Percentiles rank a stretch among this genome's conserved stretches.
phyloP scores from a whole-genome alignment of 1,284 basidiomycete genomes.

The Leccinum angustisporum region DNA sequence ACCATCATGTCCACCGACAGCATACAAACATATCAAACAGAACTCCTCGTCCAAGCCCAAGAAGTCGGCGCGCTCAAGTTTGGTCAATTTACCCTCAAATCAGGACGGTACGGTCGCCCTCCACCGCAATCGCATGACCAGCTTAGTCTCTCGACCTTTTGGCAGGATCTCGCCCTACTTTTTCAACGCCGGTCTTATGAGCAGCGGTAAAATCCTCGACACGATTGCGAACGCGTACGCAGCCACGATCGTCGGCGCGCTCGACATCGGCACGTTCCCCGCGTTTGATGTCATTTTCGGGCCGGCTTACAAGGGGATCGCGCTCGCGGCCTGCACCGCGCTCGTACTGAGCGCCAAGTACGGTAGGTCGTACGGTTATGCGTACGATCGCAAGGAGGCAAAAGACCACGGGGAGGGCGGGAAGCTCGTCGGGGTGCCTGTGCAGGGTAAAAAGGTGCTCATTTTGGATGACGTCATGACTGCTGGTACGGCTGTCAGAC shows the following conservation, averaged over 20 bases:
- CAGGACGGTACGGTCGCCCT: slow-evolving; percentile 71
- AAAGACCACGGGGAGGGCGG: slow-evolving; percentile 99
- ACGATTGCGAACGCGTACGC: slow-evolving; percentile 89
- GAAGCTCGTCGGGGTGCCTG: slow-evolving; percentile 81
- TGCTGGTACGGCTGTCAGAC: slow-evolving; percentile 87
- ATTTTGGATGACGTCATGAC: slow-evolving; percentile 98
- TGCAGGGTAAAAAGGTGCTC: slow-evolving; percentile 80
- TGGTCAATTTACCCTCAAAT: slow-evolving; percentile 90
- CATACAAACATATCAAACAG: slow-evolving; percentile 38
- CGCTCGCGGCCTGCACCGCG: slow-evolving; percentile 87
- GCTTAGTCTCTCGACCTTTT: slow-evolving; percentile 5
- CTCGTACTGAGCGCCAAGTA: slow-evolving; percentile 74
- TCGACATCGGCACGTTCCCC: slow-evolving; percentile 50
- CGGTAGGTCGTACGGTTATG: slow-evolving; percentile 73
- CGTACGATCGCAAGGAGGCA: slow-evolving; percentile 94
- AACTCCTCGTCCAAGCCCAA: slow-evolving; percentile 50
- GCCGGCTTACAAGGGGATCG: slow-evolving; percentile 98
- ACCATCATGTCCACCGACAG: slow-evolving; percentile 22
- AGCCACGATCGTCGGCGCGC: slow-evolving; percentile 58
- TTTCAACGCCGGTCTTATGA: slow-evolving; percentile 92
- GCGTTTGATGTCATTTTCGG: slow-evolving; percentile 92
- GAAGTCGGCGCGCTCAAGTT: slow-evolving; percentile 78
- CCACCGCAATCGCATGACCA: not conserved
- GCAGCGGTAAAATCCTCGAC: slow-evolving; percentile 80
- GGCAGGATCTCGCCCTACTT: slow-evolving; percentile 89